Conservation (phyloP, 2,329 filamentous ascomycete species). For the Fusarium hainanense region DNA sequence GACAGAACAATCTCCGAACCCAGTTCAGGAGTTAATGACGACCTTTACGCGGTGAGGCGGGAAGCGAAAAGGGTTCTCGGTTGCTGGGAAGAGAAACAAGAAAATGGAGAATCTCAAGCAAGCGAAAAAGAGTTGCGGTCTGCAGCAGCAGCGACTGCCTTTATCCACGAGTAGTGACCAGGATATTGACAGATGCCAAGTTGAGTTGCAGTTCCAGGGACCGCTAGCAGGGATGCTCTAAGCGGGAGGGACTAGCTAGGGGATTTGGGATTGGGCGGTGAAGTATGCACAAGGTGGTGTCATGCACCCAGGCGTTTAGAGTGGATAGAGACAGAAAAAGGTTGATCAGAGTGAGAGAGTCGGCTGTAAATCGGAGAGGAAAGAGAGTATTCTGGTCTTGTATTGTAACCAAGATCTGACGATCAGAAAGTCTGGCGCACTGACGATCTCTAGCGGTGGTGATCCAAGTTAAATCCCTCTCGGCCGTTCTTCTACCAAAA, state of each 20-base stretch:
- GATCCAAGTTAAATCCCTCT: conserved; percentile 1
- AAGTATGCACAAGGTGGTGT: conserved; percentile 42
- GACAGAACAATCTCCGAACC: conserved; percentile 40
- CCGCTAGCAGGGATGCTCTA: conserved; percentile 30
- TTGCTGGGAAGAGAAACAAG: conserved; percentile 32
- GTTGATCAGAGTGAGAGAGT: neutral
- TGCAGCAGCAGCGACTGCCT: conserved; percentile 26
- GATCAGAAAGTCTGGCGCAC: neutral
- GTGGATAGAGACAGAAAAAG: neutral
- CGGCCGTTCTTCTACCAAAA: conserved; percentile 1
- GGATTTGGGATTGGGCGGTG: conserved; percentile 42
- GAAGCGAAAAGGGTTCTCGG: conserved; percentile 26
- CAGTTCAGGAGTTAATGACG: conserved; percentile 14
- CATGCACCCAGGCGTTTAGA: conserved; percentile 42
- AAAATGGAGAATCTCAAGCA: neutral
- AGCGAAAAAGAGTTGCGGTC: conserved; percentile 43
- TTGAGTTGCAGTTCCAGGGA: conserved; percentile 12
- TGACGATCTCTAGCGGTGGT: conserved; percentile 22
- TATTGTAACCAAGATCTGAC: neutral
- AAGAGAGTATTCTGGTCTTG: neutral
- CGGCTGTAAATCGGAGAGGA: conserved; percentile 9
- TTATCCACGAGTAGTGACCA: neutral
- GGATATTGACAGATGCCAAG: conserved; percentile 10
- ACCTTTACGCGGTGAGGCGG: conserved; percentile 39
- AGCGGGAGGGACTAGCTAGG: conserved; percentile 26